Base-by-base conservation (phyloP, 148 eudicot genomes). In the Silene conica region DNA sequence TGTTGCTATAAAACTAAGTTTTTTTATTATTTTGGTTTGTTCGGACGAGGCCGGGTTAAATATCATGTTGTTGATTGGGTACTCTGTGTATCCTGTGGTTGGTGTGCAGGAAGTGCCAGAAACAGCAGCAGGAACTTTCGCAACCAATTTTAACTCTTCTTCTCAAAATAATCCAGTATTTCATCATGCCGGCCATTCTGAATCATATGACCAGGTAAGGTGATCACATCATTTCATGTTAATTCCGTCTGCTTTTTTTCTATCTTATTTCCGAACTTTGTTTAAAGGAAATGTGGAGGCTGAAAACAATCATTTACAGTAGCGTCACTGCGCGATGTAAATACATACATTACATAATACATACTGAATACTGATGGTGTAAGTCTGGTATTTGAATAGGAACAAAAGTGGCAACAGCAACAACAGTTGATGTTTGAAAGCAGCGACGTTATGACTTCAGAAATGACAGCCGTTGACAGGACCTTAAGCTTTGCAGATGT, bases 401-500 rank as follows among this genome's bases (percentile, higher is more conserved):
- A 63, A 59, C 75, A 71, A 20, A 74, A 79, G 31, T 80, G 79
- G 67, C 76, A 74, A 26, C 82, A 78, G 5, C 74, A 56, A 22
- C 64, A 63, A 1, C 58, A 67, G 59, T 25, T 41, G 46, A 60
- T 75, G 50, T 45, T 57, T 2, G 75, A 76, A 59, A 56, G 14
- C 54, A 61, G 26, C 69, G 64, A 73, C 60, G 70, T 57, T 10
- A 38, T 69, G 73, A 34, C 15, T 41, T 34, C 34, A 54, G 67
- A 57, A 28, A 26, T 58, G 23, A 46, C 71, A 25, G 19, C 63
- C 20, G 79, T 67, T 5, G 83, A 80, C 76, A 84, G 82, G 28
- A 58, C 60, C 4, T 64, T 90, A 79, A 88, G 92, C 57, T 90
- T 90, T 61, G 92, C 90, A 0, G 98, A 93, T 80, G 94, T 89